Conservation (phyloP, 805 yeast genomes). For the Sugiyamaella mastotermitis region DNA sequence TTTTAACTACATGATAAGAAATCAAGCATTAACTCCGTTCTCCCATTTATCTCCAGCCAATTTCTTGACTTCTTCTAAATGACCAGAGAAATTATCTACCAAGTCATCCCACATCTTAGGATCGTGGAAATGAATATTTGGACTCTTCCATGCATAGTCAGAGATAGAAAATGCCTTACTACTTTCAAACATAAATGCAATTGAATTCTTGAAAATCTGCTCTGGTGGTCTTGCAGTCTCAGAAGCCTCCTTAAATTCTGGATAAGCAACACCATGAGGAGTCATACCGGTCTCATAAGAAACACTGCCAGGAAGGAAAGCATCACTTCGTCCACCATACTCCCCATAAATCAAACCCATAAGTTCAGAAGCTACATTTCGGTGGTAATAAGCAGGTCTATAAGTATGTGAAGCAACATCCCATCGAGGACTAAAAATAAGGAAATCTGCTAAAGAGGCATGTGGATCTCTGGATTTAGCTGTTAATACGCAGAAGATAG, state of each 20-base stretch:
- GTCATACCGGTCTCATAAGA: constrained; percentile 26
- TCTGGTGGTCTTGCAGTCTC: constrained; percentile 17
- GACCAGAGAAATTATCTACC: neutral
- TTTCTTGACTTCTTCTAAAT: constrained; percentile 9
- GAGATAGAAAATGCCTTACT: constrained; percentile 1
- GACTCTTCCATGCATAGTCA: constrained; percentile 1
- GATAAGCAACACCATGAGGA: constrained; percentile 26
- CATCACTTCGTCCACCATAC: constrained; percentile 19
- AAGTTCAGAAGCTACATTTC: constrained; percentile 23
- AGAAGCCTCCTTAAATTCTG: constrained; percentile 22
- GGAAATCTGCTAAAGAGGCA: constrained; percentile 23
- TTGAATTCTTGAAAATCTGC: constrained; percentile 22
- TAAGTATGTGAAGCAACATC: constrained; percentile 22
- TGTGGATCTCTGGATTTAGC: constrained; percentile 16
- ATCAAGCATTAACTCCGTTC: neutral
- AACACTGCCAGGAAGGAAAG: constrained; percentile 28
- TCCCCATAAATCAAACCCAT: constrained; percentile 19
- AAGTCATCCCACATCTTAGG: constrained; percentile 1
- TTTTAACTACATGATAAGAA: too few species aligned
- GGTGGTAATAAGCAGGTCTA: constrained; percentile 25
- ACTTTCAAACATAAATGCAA: constrained; percentile 28
- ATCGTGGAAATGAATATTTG: constrained; percentile 1
- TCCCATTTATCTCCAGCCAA: neutral
- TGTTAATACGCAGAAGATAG: constrained; percentile 21
- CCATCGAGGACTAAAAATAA: constrained; percentile 25